Conservation (phyloP, 441 rosid species). For the Populus hybrid region DNA sequence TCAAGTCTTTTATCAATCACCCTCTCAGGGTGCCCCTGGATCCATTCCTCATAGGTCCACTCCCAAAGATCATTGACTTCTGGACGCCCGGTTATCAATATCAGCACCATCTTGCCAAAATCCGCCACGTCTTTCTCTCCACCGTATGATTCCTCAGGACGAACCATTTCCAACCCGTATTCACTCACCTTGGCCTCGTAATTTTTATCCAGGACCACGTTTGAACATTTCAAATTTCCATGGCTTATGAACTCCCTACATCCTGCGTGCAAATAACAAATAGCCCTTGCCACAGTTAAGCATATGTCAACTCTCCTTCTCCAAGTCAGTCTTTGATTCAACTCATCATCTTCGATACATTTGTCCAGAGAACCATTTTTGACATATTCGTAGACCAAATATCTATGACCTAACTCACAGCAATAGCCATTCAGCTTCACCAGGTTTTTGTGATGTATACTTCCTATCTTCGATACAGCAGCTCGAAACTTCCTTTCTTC, state of each 20-base stretch:
- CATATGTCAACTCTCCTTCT: constrained; percentile 53
- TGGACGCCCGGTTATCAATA: constrained; percentile 44
- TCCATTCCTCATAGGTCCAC: constrained; percentile 60
- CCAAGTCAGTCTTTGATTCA: constrained; percentile 60
- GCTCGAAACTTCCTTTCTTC: constrained; percentile 68
- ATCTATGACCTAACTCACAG: constrained; percentile 50
- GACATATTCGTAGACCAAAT: constrained; percentile 64
- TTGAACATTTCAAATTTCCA: constrained; percentile 70
- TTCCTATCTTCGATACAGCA: constrained; percentile 58
- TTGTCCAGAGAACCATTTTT: constrained; percentile 54
- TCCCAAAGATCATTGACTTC: constrained; percentile 33
- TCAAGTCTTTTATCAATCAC: constrained; percentile 47
- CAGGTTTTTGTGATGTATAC: constrained; percentile 73
- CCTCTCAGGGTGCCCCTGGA: constrained; percentile 41
- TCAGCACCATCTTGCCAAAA: constrained; percentile 57
- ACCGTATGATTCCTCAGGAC: constrained; percentile 19
- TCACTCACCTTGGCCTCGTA: constrained; percentile 64
- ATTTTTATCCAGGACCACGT: constrained; percentile 57
- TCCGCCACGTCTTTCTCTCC: constrained; percentile 62
- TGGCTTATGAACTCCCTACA: constrained; percentile 79
- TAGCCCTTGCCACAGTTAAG: constrained; percentile 58
- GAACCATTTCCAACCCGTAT: constrained; percentile 41
- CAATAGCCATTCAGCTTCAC: constrained; percentile 74
- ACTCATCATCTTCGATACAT: constrained; percentile 47
- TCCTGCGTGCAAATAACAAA: constrained; percentile 63